Conservation (phyloP, 805 yeast species). For the Suhomyces vadensis region DNA sequence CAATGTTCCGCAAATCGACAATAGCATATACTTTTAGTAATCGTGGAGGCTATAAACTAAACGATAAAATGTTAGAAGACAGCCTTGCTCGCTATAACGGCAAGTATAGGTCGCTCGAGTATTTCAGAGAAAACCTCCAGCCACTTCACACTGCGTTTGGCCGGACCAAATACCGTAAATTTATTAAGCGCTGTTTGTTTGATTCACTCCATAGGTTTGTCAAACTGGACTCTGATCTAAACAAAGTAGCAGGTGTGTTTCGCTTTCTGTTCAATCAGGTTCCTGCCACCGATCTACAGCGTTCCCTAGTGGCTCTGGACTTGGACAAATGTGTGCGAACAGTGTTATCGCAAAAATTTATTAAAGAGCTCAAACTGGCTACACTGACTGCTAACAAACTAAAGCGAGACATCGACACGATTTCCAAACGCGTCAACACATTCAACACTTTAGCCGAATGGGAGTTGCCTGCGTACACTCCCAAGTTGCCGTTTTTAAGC, state of each 20-base stretch:
- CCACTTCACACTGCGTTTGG: constrained; percentile 39
- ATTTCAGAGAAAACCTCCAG: constrained; percentile 23
- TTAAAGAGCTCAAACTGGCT: neutral
- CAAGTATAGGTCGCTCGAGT: constrained; percentile 19
- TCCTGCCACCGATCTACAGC: constrained; percentile 23
- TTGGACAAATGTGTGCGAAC: constrained; percentile 14
- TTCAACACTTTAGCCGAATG: constrained; percentile 13
- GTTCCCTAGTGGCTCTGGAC: constrained; percentile 7
- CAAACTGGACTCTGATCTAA: constrained; percentile 6
- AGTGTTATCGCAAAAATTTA: constrained; percentile 3
- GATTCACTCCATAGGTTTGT: constrained; percentile 9
- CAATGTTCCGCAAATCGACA: constrained; percentile 37
- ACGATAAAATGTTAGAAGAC: constrained; percentile 24
- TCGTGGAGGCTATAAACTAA: constrained; percentile 27
- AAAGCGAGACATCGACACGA: constrained; percentile 2
- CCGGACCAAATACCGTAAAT: constrained; percentile 27
- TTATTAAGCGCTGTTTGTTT: constrained; percentile 12
- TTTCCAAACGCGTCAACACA: constrained; percentile 1
- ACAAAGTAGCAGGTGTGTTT: constrained; percentile 26
- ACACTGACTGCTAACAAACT: constrained; percentile 1
- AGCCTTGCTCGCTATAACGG: constrained; percentile 30
- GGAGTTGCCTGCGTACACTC: constrained; percentile 18
- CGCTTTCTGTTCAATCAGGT: constrained; percentile 19
- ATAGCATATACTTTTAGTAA: constrained; percentile 38
- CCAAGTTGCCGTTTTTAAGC: constrained; percentile 26